Evolutionary conservation across 306 rosid species (phyloP), one percentile per base, ranked within the genome.

Genomic region (Vicia faba): DNA sequence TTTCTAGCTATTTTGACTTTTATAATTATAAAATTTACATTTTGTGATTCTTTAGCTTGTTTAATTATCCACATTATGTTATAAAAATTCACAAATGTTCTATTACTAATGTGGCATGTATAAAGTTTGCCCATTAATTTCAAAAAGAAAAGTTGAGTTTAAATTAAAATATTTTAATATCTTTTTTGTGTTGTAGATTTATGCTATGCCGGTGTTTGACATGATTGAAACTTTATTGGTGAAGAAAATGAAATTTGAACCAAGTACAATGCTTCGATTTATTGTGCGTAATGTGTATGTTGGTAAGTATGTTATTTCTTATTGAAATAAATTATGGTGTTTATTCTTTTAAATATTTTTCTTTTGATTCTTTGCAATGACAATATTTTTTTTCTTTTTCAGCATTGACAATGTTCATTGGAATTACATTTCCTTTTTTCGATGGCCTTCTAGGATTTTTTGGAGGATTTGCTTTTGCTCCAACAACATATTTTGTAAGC

Each of bases 401-500:
- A 88, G 96, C 84, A 51, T 63, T 83, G 13, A 91, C 97, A 6
- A 91, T 88, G 97, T 86, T 91, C 55, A 6, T 84, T 9, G 92
- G 14, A 54, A 84, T 88, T 28, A 83, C 89, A 76, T 88, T 91
- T 73, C 97, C 97, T 43, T 91, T 91, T 72, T 91, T 91, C 33
- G 49, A 82, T 14, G 96, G 86, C 8, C 93, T 88, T 33, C 85
- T 91, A 28, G 82, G 80, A 51, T 88, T 86, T 53, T 91, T 91
- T 7, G 97, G 96, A 69, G 97, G 97, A 72, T 91, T 91, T 71
- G 93, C 91, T 64, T 86, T 91, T 44, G 96, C 97, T 63, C 97
- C 97, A 10, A 91, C 97, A 39, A 83, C 93, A 61, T 91, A 88
- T 56, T 91, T 81, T 8, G 96, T 91, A 78, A 91, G 93, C 51